Conservation (phyloP, 2,329 filamentous ascomycete genomes). For the Aspergillus sp. region DNA sequence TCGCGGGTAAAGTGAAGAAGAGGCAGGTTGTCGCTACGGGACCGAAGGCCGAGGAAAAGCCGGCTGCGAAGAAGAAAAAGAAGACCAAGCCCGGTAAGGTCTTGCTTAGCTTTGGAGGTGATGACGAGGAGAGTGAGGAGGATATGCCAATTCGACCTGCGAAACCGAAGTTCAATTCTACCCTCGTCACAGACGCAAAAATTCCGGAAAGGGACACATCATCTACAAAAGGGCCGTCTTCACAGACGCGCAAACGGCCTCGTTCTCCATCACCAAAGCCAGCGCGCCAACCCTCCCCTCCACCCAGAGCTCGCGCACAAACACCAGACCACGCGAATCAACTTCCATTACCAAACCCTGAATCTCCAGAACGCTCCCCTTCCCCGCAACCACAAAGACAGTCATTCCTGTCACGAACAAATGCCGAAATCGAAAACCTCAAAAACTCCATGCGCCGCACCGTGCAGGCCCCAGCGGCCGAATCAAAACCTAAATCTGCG, state of each 20-base stretch:
- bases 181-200: constrained; percentile 39
- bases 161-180: constrained; percentile 52
- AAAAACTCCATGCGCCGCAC: constrained; percentile 51
- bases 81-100: constrained; percentile 41
- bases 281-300: constrained; percentile 19
- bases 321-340: constrained; percentile 45
- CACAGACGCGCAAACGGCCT: constrained; percentile 29
- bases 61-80: constrained; percentile 42
- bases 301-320: constrained; percentile 31
- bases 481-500: constrained; percentile 45
- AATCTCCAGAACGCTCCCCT: constrained; percentile 37
- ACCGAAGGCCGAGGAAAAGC: constrained; percentile 27
- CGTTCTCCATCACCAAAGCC: constrained; percentile 34
- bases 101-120: constrained; percentile 48
- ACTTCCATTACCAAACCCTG: constrained; percentile 46
- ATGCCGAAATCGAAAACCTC: constrained; percentile 47
- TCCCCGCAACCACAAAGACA: constrained; percentile 32
- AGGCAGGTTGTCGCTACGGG: constrained; percentile 37
- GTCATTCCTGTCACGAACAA: constrained; percentile 41
- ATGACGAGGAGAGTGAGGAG: constrained; percentile 45
- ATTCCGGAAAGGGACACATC: constrained; percentile 13
- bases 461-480: constrained; percentile 32
- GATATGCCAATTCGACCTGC: constrained; percentile 37
- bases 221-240: constrained; percentile 11
- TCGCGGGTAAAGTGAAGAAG: constrained; percentile 46